phyloP scores from a whole-genome alignment of 768 basidiomycete genomes.

The Trichaptum fuscoviolaceum region DNA sequence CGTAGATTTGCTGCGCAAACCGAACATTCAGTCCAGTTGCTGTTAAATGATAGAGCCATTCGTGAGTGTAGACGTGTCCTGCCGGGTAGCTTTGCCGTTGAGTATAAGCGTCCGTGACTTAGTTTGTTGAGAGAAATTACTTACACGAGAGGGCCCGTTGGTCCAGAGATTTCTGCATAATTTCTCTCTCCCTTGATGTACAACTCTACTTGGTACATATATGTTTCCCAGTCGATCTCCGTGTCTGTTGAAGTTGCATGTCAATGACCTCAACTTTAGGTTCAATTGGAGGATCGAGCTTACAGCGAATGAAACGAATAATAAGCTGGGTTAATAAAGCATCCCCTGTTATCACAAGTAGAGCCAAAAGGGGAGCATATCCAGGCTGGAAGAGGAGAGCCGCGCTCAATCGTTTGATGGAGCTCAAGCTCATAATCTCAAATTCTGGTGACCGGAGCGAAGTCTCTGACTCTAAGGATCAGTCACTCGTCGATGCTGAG shows the following conservation, averaged over 20 bases:
- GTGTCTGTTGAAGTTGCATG: conserved; percentile 57
- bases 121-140: conserved; percentile 17
- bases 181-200: conserved; percentile 79
- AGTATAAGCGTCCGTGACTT: conserved; percentile 7
- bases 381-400: conserved; percentile 45
- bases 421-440: background rate
- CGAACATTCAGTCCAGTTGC: conserved; percentile 52
- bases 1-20: conserved; percentile 76
- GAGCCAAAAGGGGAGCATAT: conserved; percentile 66
- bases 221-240: conserved; percentile 97
- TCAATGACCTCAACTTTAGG: background rate
- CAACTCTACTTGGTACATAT: conserved; percentile 81
- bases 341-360: conserved; percentile 68
- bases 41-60: conserved; percentile 59
- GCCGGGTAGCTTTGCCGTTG: conserved; percentile 75
- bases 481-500: too few relatives aligned
- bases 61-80: conserved; percentile 83
- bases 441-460: too few relatives aligned
- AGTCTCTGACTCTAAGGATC: too few relatives aligned
- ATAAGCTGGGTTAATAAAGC: conserved; percentile 73
- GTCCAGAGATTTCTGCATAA: conserved; percentile 78
- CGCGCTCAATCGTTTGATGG: background rate
- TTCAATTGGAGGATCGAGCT: conserved; percentile 24
- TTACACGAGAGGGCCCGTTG: conserved; percentile 91
- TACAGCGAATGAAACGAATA: conserved; percentile 79